Conservation (phyloP, 257 asterid genomes). For the Nicotiana undulata region DNA sequence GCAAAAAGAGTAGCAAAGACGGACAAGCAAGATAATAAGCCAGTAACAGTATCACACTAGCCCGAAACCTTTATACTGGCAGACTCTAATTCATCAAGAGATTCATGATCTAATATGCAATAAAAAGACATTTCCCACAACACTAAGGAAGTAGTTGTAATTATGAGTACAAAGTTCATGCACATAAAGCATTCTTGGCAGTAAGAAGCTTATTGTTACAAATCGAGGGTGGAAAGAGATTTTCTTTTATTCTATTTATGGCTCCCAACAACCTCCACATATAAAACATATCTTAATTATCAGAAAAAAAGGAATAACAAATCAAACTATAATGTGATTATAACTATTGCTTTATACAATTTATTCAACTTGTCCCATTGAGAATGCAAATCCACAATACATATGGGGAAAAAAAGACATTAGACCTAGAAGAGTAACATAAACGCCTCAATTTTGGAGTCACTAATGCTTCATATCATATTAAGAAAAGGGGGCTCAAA, state of each 20-base stretch:
- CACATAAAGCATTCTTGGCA: neutral
- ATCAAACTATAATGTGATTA: neutral
- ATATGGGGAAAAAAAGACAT: neutral
- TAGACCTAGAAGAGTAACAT: neutral
- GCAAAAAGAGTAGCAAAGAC: neutral
- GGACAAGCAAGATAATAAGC: neutral
- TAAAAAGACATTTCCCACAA: neutral
- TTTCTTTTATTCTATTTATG: neutral
- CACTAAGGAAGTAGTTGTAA: neutral
- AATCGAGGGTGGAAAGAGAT: neutral
- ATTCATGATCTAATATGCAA: neutral
- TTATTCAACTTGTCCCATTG: neutral
- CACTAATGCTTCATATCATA: neutral
- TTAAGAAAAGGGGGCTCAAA: constrained; percentile 4
- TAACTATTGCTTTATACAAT: neutral
- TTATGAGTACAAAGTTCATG: neutral
- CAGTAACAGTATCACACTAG: neutral
- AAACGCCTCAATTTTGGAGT: neutral
- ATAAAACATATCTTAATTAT: neutral
- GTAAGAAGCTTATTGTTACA: neutral
- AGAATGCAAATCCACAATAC: neutral
- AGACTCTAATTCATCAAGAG: neutral
- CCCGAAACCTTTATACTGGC: neutral
- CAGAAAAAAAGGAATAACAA: neutral
- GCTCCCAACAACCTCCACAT: constrained; percentile 2